These are phyloP conservation scores for Cinchona pubescens DNA, from an alignment of 257 asterid species.

Conservation along the genomic window DNA sequence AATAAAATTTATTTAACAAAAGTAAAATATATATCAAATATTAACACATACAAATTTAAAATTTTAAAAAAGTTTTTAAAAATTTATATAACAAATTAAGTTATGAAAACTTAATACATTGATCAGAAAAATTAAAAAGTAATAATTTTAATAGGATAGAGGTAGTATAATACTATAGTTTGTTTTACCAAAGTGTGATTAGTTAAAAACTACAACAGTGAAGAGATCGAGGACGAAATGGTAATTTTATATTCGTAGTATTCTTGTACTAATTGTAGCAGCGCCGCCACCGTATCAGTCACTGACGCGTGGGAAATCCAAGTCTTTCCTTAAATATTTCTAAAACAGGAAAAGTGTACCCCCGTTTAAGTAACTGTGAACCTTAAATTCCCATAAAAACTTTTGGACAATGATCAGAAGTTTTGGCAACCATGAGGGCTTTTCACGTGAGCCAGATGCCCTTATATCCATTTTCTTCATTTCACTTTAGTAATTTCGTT, in stretches of 20 bases:
- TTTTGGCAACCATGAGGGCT: conserved; percentile 13
- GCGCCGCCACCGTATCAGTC: conserved; percentile 42
- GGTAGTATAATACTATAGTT: too few species aligned
- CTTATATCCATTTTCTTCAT: neutral
- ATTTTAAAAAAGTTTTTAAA: too few species aligned
- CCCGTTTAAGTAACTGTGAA: conserved; percentile 29
- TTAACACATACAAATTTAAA: too few species aligned
- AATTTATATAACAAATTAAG: too few species aligned
- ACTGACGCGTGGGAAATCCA: conserved; percentile 49
- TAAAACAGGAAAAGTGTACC: conserved; percentile 23
- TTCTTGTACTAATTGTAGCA: neutral
- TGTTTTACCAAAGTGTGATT: too few species aligned
- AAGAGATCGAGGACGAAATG: conserved; percentile 14
- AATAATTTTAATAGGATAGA: too few species aligned
- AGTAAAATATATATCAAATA: too few species aligned
- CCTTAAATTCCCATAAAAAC: conserved; percentile 23
- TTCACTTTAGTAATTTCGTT: neutral
- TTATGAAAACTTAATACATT: too few species aligned
- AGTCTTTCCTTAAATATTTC: conserved; percentile 29
- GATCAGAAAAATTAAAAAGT: too few species aligned
- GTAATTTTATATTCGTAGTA: neutral
- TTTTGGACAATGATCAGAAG: conserved; percentile 22
- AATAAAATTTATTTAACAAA: too few species aligned
- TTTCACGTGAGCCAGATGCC: conserved; percentile 23
- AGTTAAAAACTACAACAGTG: neutral